Conservation (phyloP, 1,284 basidiomycete species). For the Trametes pubescens region DNA sequence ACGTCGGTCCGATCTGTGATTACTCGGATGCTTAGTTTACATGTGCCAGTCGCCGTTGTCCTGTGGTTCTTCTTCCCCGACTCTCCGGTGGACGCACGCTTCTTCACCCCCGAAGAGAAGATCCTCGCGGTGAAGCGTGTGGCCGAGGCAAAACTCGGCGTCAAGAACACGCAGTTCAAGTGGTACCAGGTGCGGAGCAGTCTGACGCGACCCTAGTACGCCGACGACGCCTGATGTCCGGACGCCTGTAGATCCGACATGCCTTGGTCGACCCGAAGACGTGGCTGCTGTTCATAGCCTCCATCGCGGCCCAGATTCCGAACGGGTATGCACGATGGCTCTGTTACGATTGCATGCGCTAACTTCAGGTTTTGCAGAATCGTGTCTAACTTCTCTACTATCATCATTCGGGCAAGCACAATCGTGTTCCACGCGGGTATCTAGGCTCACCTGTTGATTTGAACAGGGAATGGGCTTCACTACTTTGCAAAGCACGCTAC, state of each 20-base stretch:
- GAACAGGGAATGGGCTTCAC: constrained; percentile 33
- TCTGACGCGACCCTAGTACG: too few relatives aligned
- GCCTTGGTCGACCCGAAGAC: constrained; percentile 74
- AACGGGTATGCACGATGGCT: constrained; percentile 30
- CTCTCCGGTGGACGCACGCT: constrained; percentile 74
- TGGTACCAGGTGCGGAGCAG: constrained; percentile 60
- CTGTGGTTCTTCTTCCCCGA: constrained; percentile 72
- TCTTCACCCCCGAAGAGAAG: constrained; percentile 68
- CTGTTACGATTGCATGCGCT: constrained; percentile 3
- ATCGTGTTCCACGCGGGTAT: neutral
- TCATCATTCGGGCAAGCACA: constrained; percentile 36
- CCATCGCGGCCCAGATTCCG: constrained; percentile 43
- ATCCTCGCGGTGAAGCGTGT: constrained; percentile 72
- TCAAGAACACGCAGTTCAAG: constrained; percentile 80
- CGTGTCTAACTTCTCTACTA: constrained; percentile 34
- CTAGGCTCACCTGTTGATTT: neutral
- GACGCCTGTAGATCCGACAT: constrained; percentile 63
- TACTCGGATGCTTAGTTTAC: neutral
- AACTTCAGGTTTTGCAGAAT: constrained; percentile 19
- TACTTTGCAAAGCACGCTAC: constrained; percentile 33
- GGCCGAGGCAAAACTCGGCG: constrained; percentile 74
- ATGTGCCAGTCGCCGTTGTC: constrained; percentile 21
- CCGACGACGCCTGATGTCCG: too few relatives aligned
- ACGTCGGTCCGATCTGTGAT: too few relatives aligned
- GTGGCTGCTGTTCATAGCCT: constrained; percentile 70